A percentile compares a stretch with the other conserved stretches of the same genome.
These are phyloP conservation scores for Calophaca sinica DNA, from an alignment of 306 rosid genomes.

Conservation along the genomic window DNA sequence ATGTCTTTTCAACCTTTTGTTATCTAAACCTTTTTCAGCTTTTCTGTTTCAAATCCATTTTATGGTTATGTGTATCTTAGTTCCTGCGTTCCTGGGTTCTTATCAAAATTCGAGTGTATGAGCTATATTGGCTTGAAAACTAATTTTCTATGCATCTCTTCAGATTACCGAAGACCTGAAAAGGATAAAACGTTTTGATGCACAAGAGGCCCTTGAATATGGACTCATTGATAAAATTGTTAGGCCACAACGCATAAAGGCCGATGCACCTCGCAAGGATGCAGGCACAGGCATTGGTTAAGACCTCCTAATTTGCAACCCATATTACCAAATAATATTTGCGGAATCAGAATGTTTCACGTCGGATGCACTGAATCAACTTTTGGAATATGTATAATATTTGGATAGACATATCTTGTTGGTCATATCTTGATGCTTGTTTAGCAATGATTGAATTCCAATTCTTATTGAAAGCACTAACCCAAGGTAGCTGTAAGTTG, in stretches of 20 bases:
- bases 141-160: conserved; percentile 42
- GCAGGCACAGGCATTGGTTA: conserved; percentile 85
- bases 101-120: conserved; percentile 22
- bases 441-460: conserved; percentile 20
- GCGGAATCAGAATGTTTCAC: conserved; percentile 35
- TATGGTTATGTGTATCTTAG: conserved; percentile 16
- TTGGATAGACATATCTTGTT: conserved; percentile 35
- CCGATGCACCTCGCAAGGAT: conserved; percentile 77
- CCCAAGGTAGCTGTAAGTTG: conserved; percentile 13
- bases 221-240: conserved; percentile 85
- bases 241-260: conserved; percentile 84
- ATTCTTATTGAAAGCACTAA: conserved; percentile 19
- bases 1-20: neutral
- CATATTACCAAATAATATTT: conserved; percentile 19
- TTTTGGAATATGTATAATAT: conserved; percentile 42
- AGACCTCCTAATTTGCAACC: conserved; percentile 40
- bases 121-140: conserved; percentile 34
- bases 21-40: conserved; percentile 16
- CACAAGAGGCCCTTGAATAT: conserved; percentile 91
- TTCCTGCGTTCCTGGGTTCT: conserved; percentile 13
- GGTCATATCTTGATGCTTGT: no score
- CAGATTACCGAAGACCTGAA: conserved; percentile 78
- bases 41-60: conserved; percentile 38
- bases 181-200: conserved; percentile 70
- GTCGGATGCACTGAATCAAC: conserved; percentile 33